These are phyloP conservation scores for Acorus calamus DNA, from an alignment of 106 monocot genomes.

Conservation along the genomic window DNA sequence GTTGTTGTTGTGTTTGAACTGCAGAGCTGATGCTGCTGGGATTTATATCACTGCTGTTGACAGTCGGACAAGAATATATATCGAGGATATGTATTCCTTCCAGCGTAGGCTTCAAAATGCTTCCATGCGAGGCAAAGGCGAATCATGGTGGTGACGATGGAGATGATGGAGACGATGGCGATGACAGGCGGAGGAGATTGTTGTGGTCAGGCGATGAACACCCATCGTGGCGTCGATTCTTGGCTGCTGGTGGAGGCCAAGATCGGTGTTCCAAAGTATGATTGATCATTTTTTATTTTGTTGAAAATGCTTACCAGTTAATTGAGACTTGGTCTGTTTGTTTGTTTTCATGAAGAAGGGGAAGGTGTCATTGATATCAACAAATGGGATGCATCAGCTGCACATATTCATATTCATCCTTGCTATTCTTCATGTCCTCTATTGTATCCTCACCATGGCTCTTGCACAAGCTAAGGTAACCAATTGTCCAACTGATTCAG, in stretches of 20 bases:
- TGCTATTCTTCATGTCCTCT: conserved; percentile 40
- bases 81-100: conserved; percentile 2
- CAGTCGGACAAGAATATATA: not conserved
- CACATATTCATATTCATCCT: conserved; percentile 47
- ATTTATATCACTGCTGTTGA: conserved; percentile 3
- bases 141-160: not conserved
- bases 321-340: not conserved
- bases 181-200: not conserved
- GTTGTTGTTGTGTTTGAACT: too few species aligned
- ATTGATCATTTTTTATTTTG: too few species aligned
- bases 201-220: not conserved
- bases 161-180: not conserved
- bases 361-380: conserved; percentile 40
- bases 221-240: conserved; percentile 1
- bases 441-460: conserved; percentile 37
- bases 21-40: conserved; percentile 5
- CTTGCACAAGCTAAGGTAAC: conserved; percentile 43
- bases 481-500: not conserved
- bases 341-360: conserved; percentile 22
- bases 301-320: too few species aligned
- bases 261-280: conserved; percentile 1
- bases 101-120: not conserved
- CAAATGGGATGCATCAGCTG: conserved; percentile 34
- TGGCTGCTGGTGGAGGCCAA: not conserved
- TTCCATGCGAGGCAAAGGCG: conserved; percentile 2